Evolutionary conservation across 345 rosid species (phyloP).

Genomic region (Ailanthus altissimus): DNA sequence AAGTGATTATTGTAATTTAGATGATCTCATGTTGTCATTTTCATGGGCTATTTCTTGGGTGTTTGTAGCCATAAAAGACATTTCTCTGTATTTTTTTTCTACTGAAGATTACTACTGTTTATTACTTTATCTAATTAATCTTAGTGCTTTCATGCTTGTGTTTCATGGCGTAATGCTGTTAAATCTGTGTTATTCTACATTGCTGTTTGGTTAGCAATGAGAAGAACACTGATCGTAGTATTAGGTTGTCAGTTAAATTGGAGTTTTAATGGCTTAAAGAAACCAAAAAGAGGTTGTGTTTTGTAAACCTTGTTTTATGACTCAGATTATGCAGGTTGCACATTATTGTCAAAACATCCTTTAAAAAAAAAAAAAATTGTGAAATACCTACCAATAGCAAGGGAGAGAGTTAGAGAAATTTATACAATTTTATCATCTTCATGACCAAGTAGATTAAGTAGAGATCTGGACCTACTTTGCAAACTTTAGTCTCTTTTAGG

Average conservation of each 20-base stretch:
- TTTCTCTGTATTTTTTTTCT: neutral
- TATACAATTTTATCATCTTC: neutral
- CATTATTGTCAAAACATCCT: neutral
- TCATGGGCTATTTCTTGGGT: neutral
- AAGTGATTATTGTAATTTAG: neutral
- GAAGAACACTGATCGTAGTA: neutral
- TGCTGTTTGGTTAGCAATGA: neutral
- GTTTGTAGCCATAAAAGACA: constrained; percentile 7
- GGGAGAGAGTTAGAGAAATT: neutral
- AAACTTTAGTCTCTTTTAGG: neutral
- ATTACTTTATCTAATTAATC: neutral
- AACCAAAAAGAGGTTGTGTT: no score
- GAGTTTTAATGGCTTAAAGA: no score
- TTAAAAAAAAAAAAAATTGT: no score
- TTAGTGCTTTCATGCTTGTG: neutral
- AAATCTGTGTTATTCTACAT: neutral
- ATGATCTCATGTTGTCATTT: constrained; percentile 18
- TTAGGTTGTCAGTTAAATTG: neutral
- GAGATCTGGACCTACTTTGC: neutral
- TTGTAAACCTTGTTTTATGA: neutral
- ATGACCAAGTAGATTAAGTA: neutral
- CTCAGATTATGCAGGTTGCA: neutral
- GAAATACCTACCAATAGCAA: neutral
- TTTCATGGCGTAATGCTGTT: neutral
- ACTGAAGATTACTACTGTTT: neutral